Evolutionary conservation across 2,329 filamentous ascomycete species (phyloP), one percentile per base, ranked within the genome.

Genomic region (Penicillium hordei): DNA sequence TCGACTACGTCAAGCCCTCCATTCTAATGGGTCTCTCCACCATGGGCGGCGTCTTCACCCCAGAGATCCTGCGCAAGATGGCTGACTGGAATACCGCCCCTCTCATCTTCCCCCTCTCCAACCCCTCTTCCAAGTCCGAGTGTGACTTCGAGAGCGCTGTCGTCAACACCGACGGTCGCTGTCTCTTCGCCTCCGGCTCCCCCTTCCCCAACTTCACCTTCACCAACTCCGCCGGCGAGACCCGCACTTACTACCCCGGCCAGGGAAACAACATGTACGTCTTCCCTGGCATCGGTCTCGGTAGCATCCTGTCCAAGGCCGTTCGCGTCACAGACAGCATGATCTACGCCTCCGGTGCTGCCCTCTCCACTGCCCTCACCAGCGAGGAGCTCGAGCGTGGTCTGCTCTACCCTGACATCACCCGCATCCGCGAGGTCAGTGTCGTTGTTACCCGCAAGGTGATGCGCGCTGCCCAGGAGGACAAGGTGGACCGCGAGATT

Each of bases 101-200:
- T 61, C 93, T 96, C 71, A 89, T 97, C 69, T 97, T 99, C 86
- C 93, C 93, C 54, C 87, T 99, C 43, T 96, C 91, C 77, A 97
- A 99, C 81, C 94, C 94, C 49, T 87, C 93, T 51, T 93, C 89
- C 78, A 97, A 97, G 82, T 95, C 93, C 9, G 94, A 99, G 80
- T 97, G 94, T 81, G 96, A 91, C 17, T 97, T 95, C 70, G 93
- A 97, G 81, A 90, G 94, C 72, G 94, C 94, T 17, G 84, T 97
- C 70, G 85, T 87, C 70, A 87, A 93, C 87, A 97, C 93, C 12
- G 89, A 97, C 58, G 93, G 93, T 60, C 90, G 87, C 55, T 92
- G 87, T 68, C 86, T 99, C 73, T 99, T 99, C 72, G 94, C 94
- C 50, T 97, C 92, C 6, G 94, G 94, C 62, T 96, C 92, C 48